These are phyloP conservation scores for Fusarium sp. DNA, from an alignment of 2,329 filamentous ascomycete species.

Conservation along the genomic window DNA sequence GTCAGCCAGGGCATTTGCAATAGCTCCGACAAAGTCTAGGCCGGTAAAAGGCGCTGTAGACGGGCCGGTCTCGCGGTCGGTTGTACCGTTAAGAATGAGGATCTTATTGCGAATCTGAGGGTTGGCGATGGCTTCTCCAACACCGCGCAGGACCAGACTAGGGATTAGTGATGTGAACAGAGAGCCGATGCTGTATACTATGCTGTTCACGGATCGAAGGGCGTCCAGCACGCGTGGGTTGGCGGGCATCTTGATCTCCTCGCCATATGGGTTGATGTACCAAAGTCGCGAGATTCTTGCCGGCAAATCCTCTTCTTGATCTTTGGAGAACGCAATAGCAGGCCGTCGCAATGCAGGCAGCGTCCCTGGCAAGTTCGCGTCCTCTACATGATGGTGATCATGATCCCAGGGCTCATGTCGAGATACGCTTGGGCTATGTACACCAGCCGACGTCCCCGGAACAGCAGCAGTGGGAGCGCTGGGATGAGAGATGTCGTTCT, in stretches of 20 bases:
- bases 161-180: constrained; percentile 93
- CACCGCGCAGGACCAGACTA: constrained; percentile 80
- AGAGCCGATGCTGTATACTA: constrained; percentile 95
- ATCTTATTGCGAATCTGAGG: constrained; percentile 76
- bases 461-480: constrained; percentile 71
- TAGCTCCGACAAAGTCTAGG: constrained; percentile 84
- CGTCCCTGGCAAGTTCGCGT: constrained; percentile 85
- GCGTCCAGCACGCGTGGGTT: constrained; percentile 85
- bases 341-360: constrained; percentile 84
- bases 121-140: constrained; percentile 72
- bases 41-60: constrained; percentile 76
- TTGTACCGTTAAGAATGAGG: constrained; percentile 85
- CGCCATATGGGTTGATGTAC: constrained; percentile 99
- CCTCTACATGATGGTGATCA: constrained; percentile 78
- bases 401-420: constrained; percentile 68
- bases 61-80: constrained; percentile 90
- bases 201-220: constrained; percentile 73
- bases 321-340: constrained; percentile 87
- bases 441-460: constrained; percentile 49
- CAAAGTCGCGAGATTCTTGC: constrained; percentile 86
- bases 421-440: constrained; percentile 50
- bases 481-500: constrained; percentile 93
- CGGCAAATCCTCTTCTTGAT: constrained; percentile 80
- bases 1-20: constrained; percentile 80
- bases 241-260: constrained; percentile 88